Percentiles rank a stretch among this genome's conserved stretches.
These are phyloP conservation scores for Ophiostoma novo-ulmi DNA, from an alignment of 2,329 filamentous ascomycete genomes.

Conservation along the genomic window DNA sequence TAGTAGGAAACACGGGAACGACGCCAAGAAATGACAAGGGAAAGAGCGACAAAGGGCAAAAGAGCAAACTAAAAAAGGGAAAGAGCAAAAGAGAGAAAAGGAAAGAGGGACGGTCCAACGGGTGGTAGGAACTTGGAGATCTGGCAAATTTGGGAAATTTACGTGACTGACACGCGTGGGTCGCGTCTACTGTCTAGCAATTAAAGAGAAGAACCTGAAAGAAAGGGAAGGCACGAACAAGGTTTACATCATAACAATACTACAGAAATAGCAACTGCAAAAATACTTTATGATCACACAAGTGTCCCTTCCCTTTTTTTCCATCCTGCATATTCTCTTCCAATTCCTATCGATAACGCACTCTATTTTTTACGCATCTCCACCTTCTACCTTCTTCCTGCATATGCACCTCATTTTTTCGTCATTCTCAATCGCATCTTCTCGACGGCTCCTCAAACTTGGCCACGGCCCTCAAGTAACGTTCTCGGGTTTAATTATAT, in stretches of 20 bases:
- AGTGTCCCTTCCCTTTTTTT: not conserved
- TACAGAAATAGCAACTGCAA: not conserved
- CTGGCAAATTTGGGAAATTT: slow-evolving; percentile 5
- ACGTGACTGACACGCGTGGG: slow-evolving; percentile 12
- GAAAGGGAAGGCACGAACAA: not conserved
- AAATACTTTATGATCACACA: not conserved
- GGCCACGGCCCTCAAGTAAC: not conserved
- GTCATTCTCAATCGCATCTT: slow-evolving; percentile 3
- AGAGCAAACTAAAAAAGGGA: not conserved
- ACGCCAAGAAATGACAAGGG: not conserved
- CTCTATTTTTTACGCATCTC: slow-evolving; percentile 16
- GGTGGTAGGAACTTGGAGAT: not conserved
- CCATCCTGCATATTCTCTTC: not conserved
- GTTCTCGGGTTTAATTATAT: not conserved
- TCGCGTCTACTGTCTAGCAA: not conserved
- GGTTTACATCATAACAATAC: not conserved
- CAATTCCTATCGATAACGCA: slow-evolving; percentile 11
- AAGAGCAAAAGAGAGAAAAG: not conserved
- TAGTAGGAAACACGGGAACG: not conserved
- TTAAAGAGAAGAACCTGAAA: not conserved
- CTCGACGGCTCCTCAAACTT: not conserved
- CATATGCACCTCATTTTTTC: slow-evolving; percentile 13
- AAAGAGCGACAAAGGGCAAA: not conserved
- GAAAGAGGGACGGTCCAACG: not conserved
- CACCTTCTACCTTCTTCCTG: slow-evolving; percentile 14